Evolutionary conservation across 2,329 filamentous ascomycete species (phyloP), one percentile per base, ranked within the genome.

Genomic region (Graphilbum sp.): DNA sequence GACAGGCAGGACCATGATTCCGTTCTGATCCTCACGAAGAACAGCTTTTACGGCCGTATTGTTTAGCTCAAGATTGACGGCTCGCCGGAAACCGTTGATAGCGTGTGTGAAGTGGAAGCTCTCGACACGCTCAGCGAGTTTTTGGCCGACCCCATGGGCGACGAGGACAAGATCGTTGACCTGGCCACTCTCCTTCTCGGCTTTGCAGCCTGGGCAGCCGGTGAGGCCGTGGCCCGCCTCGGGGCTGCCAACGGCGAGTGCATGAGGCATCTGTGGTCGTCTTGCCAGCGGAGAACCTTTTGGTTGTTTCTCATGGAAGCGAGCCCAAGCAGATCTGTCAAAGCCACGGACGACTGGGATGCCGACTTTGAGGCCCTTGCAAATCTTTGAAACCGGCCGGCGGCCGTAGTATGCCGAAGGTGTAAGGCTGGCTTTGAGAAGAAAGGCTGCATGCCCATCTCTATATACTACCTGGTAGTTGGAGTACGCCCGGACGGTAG

Each of bases 51-150:
- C 78, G 9, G 69, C 65, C 3, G 80, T 73, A 25, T 69, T 82
- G 23, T 73, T 72, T 30, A 94, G 67, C 52, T 98, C 87, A 36
- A 87, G 64, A 47, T 94, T 94, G 40, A 96, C 72, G 17, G 84
- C 76, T 42, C 87, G 72, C 12, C 90, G 75, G 48, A 98, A 90
- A 0, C 78, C 73, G 51, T 94, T 96, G 53, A 96, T 88, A 5
- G 86, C 83, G 54, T 96, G 88, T 0, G 90, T 98, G 50, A 98
- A 98, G 55, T 96, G 85, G 50, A 87, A 98, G 49, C 85, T 94
- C 56, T 96, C 88, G 43, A 96, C 84, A 12, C 87, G 70, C 54
- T 98, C 86, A 0, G 87, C 92, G 36, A 96, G 69, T 54, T 98
- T 96, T 55, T 98, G 90, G 0, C 90, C 90, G 45, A 98, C 96